Conservation (phyloP, 345 rosid species). For the Cardamine resedifolia region DNA sequence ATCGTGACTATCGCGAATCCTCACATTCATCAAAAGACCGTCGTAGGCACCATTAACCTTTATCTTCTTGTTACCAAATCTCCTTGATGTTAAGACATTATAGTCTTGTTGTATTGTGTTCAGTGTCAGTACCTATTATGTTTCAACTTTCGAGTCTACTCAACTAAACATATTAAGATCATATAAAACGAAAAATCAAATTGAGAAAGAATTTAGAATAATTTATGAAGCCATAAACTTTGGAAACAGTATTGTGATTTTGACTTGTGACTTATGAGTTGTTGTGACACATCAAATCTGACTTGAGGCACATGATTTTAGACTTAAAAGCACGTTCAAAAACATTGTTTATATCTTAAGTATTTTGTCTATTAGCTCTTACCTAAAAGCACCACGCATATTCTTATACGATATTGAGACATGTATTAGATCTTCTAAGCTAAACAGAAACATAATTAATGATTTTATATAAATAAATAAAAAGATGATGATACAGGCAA, state of each 20-base stretch:
- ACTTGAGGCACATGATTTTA: constrained; percentile 36
- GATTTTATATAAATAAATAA: background rate
- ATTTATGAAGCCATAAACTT: background rate
- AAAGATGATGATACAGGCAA: constrained; percentile 21
- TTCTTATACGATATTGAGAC: constrained; percentile 22
- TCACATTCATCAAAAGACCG: constrained; percentile 28
- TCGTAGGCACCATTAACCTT: constrained; percentile 26
- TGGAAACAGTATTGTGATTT: background rate
- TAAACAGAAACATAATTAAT: background rate
- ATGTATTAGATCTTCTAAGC: constrained; percentile 28
- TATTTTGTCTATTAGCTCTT: constrained; percentile 25
- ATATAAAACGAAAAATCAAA: background rate
- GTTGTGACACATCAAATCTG: constrained; percentile 12
- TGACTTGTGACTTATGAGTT: constrained; percentile 1
- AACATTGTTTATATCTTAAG: constrained; percentile 11
- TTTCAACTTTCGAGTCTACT: background rate
- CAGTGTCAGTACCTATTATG: background rate
- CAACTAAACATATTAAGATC: background rate
- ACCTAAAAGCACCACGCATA: constrained; percentile 21
- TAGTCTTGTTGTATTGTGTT: background rate
- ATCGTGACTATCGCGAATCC: constrained; percentile 36
- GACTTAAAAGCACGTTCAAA: constrained; percentile 25
- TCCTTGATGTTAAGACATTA: constrained; percentile 8
- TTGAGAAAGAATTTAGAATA: background rate
- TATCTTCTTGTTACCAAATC: constrained; percentile 10